phyloP scores from a whole-genome alignment of 495 filamentous ascomycete genomes.

The Penicillium silybi region DNA sequence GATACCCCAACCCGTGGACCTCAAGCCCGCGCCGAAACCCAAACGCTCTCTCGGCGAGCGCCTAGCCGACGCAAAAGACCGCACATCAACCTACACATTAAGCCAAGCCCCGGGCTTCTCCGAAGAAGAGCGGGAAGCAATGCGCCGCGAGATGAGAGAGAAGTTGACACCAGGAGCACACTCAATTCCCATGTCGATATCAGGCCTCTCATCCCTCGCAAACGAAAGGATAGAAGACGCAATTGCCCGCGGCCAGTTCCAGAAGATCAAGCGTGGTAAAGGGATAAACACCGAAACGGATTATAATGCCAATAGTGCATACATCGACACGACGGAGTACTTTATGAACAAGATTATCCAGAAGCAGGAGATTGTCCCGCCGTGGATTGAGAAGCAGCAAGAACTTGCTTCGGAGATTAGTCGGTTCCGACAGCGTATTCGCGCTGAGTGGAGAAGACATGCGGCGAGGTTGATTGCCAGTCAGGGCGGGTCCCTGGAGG shows the following conservation, averaged over 20 bases:
- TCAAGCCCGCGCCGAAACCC: conserved; percentile 51
- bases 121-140: conserved; percentile 64
- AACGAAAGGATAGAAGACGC: conserved; percentile 95
- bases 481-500: conserved; percentile 70
- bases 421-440: conserved; percentile 67
- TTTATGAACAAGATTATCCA: conserved; percentile 99
- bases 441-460: conserved; percentile 84
- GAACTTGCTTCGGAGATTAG: conserved; percentile 68
- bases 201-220: conserved; percentile 77
- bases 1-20: conserved; percentile 57
- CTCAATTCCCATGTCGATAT: conserved; percentile 70
- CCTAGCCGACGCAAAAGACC: conserved; percentile 75
- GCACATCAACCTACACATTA: conserved; percentile 65
- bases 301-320: conserved; percentile 78
- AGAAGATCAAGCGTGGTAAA: conserved; percentile 79
- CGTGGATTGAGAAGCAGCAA: conserved; percentile 94
- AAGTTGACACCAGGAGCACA: conserved; percentile 71
- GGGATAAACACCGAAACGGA: conserved; percentile 66
- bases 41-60: conserved; percentile 50
- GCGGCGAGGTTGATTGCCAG: conserved; percentile 77
- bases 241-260: conserved; percentile 87
- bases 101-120: conserved; percentile 56
- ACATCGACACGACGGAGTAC: conserved; percentile 94
- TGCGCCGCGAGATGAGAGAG: conserved; percentile 70
- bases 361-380: conserved; percentile 66